A percentile compares a stretch with the other conserved stretches of the same genome.
phyloP scores from a whole-genome alignment of 164 flowering plant genomes.

The Chloranthus sessilifolius region DNA sequence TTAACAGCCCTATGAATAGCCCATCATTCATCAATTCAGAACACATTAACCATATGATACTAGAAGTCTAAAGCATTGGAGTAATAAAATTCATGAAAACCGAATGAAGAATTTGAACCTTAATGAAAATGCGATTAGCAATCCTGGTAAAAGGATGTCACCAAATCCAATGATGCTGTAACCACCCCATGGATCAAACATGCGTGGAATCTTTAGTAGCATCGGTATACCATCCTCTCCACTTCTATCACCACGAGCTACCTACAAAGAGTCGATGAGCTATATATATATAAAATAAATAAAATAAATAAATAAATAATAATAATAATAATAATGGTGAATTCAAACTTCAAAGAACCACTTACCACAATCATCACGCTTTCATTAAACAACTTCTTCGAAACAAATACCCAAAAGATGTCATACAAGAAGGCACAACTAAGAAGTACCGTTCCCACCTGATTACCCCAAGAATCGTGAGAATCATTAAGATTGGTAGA shows the following conservation, averaged over 20 bases:
- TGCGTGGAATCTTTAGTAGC: slow-evolving; percentile 90
- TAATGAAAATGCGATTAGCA: slow-evolving; percentile 74
- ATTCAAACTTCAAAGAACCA: slow-evolving; percentile 1
- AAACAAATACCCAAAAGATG: slow-evolving; percentile 96
- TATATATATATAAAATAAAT: background rate
- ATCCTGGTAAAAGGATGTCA: slow-evolving; percentile 92
- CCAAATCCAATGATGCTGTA: slow-evolving; percentile 98
- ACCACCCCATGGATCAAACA: slow-evolving; percentile 99
- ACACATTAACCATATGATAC: no score
- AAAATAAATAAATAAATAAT: background rate
- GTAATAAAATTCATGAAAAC: no score
- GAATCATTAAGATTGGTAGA: background rate
- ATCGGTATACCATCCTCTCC: slow-evolving; percentile 98
- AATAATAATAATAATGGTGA: background rate
- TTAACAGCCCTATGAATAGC: no score
- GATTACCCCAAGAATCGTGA: slow-evolving; percentile 17
- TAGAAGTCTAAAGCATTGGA: no score
- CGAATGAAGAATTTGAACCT: slow-evolving; percentile 41
- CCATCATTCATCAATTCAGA: no score
- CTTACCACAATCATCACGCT: slow-evolving; percentile 99
- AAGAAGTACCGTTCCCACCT: slow-evolving; percentile 98
- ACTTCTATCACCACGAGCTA: slow-evolving; percentile 94
- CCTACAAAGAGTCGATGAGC: slow-evolving; percentile 37
- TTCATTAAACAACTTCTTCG: slow-evolving; percentile 75
- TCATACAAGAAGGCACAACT: slow-evolving; percentile 94